Base-by-base conservation (phyloP, 768 basidiomycete species). In the Mycena polygramma region DNA sequence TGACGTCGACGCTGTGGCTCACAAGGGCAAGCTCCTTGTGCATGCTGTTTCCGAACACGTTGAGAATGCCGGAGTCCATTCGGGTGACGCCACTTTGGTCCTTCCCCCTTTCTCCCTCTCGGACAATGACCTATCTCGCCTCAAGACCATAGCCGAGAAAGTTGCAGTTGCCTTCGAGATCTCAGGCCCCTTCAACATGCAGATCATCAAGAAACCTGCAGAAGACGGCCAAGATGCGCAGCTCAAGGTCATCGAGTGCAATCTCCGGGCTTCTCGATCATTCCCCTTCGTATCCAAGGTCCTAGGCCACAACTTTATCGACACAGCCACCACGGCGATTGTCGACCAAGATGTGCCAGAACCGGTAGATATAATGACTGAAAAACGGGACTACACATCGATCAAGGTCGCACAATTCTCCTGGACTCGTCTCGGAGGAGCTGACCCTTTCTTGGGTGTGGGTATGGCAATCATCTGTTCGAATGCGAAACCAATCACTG, bases 271-370 rank as follows among this genome's bases (percentile, higher is more conserved):
- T 19, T 99, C 97, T 30, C 92, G 98, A 24, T 97, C 96, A 37
- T 99, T 99, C 93, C 97, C 97, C 72, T 99, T 99, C 84, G 98
- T 99, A 4, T 98, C 96, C 69, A 99, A 99, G 85, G 97, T 99
- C 20, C 88, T 99, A 72, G 97, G 95, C 53, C 92, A 93, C 81
- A 98, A 99, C 86, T 99, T 99, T 81, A 96, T 99, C 74, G 94
- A 99, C 71, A 91, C 92, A 48, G 97, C 97, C 17, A 93, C 96
- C 19, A 88, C 91, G 30, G 96, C 96, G 22, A 97, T 97, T 73
- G 88, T 93, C 22, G 92, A 90, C 63, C 87, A 93, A 68, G 86
- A 95, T 72, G 95, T 99, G 0, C 98, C 98, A 2, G 92, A 91
- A 72, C 94, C 98, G 8, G 81, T 97, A 30, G 97, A 99, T 77